Base-by-base conservation (phyloP, 352 stramenopile species). In the Pythium coloratum region DNA sequence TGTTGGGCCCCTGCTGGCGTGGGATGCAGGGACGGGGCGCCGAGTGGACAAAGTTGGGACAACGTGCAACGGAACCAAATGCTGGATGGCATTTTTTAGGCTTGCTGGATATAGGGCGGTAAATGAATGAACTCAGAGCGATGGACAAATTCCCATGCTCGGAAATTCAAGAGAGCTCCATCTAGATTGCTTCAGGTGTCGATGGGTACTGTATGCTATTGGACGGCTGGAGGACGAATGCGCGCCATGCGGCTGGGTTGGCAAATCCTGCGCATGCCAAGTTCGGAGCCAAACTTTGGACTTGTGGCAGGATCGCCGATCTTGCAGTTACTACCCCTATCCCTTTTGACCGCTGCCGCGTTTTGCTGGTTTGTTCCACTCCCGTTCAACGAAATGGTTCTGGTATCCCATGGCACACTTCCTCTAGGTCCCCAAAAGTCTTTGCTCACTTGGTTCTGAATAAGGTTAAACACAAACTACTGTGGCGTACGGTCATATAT, bases 281-380 rank as follows among this genome's bases (percentile, higher is more conserved):
- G n/a, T 53, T 1, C 1, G n/a, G 18, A 53, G 46, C 20, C 46
- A 49, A 49, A 49, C 38, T 16, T 12, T 44, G 38, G 38, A 50
- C 2, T 9, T 53, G 20, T 24, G 20, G 20, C 20, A 24, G 20
- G 20, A 24, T 24, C 20, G n/a, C 18, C 7, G 46, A 51, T 51
- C 44, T 13, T 26, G 42, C 9, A 24, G 46, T 30, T 28, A 10
- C 6, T 32, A 14, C 18, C 46, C 46, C 46, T 53, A 53, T 4
- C 46, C 46, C 46, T 30, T 32, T 32, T 5, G 6, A 4, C n/a
- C 16, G n/a, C 46, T 28, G 18, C 6, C 12, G 46, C 46, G 7
- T 32, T n/a, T 53, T 30, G 20, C 46, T 53, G 46, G 46, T 53
- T 53, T 53, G 46, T 53, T 53, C 46, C 46, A 53, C 20, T 53